phyloP scores from a whole-genome alignment of 352 stramenopile genomes.

The Pythium guiyangense region DNA sequence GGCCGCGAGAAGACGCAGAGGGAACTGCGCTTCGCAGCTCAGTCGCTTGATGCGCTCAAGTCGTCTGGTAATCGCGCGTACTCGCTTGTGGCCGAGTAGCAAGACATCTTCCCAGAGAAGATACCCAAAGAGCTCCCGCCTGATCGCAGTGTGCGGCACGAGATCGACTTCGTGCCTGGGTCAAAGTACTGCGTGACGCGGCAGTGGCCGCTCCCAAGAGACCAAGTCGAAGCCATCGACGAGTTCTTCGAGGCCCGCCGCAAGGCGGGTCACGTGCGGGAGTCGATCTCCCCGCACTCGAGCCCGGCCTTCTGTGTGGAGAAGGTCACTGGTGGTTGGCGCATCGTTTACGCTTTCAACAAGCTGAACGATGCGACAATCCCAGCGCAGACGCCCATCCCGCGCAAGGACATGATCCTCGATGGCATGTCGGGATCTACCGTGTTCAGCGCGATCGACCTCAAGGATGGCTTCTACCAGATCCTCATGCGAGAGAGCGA shows the following conservation, averaged over 20 bases:
- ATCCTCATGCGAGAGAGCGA: neutral
- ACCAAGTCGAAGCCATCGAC: slow-evolving; percentile 20
- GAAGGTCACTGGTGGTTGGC: slow-evolving; percentile 18
- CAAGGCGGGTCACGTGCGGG: slow-evolving; percentile 14
- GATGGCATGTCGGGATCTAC: neutral
- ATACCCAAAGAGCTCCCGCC: neutral
- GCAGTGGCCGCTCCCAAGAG: slow-evolving; percentile 18
- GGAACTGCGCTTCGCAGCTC: too few relatives aligned
- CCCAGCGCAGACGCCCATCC: slow-evolving; percentile 21
- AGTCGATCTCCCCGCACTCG: slow-evolving; percentile 17
- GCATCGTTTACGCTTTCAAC: slow-evolving; percentile 26
- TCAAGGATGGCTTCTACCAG: neutral
- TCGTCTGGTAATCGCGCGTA: neutral
- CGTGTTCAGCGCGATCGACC: neutral
- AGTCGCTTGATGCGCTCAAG: too few relatives aligned
- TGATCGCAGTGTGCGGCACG: slow-evolving; percentile 8
- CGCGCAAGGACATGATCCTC: slow-evolving; percentile 19
- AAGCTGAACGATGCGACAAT: slow-evolving; percentile 26
- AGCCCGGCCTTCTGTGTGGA: slow-evolving; percentile 25
- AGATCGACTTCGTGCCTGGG: slow-evolving; percentile 19
- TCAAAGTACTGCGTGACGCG: slow-evolving; percentile 25
- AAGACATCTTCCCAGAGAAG: neutral
- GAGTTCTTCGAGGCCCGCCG: slow-evolving; percentile 17
- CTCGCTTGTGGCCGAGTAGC: neutral
- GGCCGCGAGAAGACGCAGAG: too few relatives aligned